These are phyloP conservation scores for Fusarium setosum DNA, from an alignment of 2,329 filamentous ascomycete species.

Conservation along the genomic window DNA sequence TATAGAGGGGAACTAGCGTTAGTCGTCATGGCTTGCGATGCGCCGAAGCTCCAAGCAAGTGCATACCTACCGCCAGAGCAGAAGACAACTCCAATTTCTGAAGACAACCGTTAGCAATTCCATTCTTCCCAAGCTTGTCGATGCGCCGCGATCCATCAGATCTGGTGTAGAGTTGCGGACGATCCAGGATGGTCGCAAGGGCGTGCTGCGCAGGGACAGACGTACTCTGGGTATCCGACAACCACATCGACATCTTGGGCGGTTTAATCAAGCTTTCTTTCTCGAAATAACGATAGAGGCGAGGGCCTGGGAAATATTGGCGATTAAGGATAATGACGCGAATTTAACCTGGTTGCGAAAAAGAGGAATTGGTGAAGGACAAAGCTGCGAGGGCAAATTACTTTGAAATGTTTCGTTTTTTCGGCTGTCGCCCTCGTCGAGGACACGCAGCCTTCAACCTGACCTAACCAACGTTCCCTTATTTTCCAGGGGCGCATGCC, in stretches of 20 bases:
- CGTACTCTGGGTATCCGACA: conserved; percentile 95
- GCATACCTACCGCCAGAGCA: conserved; percentile 89
- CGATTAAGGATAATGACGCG: neutral
- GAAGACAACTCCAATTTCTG: conserved; percentile 97
- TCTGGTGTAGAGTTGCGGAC: neutral
- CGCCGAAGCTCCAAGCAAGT: conserved; percentile 32
- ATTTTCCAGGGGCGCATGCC: conserved; percentile 32
- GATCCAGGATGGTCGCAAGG: neutral
- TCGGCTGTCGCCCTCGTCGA: conserved; percentile 16
- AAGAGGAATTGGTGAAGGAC: conserved; percentile 20
- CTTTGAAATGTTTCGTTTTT: conserved; percentile 31
- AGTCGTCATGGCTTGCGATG: conserved; percentile 30
- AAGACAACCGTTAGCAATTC: conserved; percentile 46
- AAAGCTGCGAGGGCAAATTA: conserved; percentile 27
- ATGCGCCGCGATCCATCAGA: conserved; percentile 1
- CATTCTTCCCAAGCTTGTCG: neutral
- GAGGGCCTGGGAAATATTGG: neutral
- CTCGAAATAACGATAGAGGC: neutral
- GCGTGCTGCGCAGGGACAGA: conserved; percentile 36
- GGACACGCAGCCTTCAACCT: conserved; percentile 20
- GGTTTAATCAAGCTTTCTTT: conserved; percentile 15
- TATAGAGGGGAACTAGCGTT: conserved; percentile 50
- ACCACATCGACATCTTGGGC: conserved; percentile 81
- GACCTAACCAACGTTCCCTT: neutral
- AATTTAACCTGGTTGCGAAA: conserved; percentile 2